Evolutionary conservation across 1,139 yeast species (phyloP).

Genomic region (Suhomyces maxii): DNA sequence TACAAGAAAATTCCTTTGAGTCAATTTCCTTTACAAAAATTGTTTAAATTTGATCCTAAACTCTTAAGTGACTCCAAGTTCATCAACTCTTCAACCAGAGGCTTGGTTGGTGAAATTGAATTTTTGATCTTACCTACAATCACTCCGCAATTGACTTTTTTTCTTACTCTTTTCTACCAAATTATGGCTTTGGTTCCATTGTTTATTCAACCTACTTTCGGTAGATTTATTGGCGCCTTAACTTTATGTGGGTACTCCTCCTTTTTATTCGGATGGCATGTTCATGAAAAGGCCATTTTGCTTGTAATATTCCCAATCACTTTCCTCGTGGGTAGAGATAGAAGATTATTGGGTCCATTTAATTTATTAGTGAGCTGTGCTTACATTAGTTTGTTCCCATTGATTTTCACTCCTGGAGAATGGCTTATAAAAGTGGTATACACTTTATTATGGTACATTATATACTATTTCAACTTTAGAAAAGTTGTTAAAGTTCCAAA

Average conservation of each 20-base stretch:
- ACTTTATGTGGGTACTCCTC: conserved; percentile 91
- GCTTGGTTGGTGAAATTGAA: conserved; percentile 86
- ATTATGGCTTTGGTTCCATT: conserved; percentile 74
- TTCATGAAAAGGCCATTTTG: conserved; percentile 94
- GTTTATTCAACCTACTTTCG: conserved; percentile 69
- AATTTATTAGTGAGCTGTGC: conserved; percentile 75
- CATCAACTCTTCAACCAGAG: conserved; percentile 64
- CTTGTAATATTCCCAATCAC: conserved; percentile 87
- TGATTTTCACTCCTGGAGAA: conserved; percentile 78
- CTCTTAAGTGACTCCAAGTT: conserved; percentile 26
- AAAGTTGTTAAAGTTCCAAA: conserved; percentile 63
- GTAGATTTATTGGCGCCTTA: conserved; percentile 78
- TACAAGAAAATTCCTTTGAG: conserved; percentile 48
- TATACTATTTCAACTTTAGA: conserved; percentile 69
- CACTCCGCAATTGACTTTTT: conserved; percentile 73
- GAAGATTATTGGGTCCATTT: conserved; percentile 68
- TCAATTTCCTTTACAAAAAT: conserved; percentile 32
- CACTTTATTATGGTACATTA: conserved; percentile 82
- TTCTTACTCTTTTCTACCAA: conserved; percentile 81
- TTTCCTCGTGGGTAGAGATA: conserved; percentile 70
- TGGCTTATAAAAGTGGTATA: conserved; percentile 75
- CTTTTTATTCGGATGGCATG: conserved; percentile 97
- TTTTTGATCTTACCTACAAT: conserved; percentile 81
- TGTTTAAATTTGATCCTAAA: conserved; percentile 36
- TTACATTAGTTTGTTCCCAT: conserved; percentile 84